Evolutionary conservation across 768 basidiomycete genomes (phyloP).

Genomic region (Amanita molliuscula): DNA sequence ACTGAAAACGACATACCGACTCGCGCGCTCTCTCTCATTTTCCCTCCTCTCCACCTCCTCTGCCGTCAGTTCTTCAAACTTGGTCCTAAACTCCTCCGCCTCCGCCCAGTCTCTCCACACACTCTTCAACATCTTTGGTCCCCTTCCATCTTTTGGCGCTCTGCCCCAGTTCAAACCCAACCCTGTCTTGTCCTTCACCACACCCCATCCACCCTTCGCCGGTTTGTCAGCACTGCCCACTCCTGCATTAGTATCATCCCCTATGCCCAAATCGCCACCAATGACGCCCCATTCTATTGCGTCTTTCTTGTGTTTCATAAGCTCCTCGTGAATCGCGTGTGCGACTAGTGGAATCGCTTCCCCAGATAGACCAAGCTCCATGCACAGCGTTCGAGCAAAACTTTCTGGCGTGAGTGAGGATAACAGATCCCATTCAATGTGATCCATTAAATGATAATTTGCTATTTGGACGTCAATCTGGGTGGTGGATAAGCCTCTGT

Average conservation of each 20-base stretch:
- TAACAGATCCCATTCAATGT: conserved; percentile 98
- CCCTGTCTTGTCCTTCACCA: conserved; percentile 77
- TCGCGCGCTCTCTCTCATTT: conserved; percentile 77
- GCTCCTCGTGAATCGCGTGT: conserved; percentile 91
- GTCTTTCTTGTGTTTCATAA: conserved; percentile 91
- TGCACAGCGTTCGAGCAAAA: conserved; percentile 71
- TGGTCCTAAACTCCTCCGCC: conserved; percentile 81
- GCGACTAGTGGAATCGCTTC: conserved; percentile 85
- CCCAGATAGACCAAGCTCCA: conserved; percentile 80
- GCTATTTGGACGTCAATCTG: conserved; percentile 97
- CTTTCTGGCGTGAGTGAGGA: conserved; percentile 83
- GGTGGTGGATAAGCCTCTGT: neutral
- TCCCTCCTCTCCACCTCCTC: conserved; percentile 93
- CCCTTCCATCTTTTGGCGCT: conserved; percentile 69
- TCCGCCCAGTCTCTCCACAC: conserved; percentile 97
- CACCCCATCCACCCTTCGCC: conserved; percentile 32
- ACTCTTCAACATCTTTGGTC: conserved; percentile 73
- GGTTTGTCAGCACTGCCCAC: conserved; percentile 15
- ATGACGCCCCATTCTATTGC: conserved; percentile 92
- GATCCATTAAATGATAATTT: conserved; percentile 83
- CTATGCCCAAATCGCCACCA: conserved; percentile 31
- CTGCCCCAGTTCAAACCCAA: conserved; percentile 67
- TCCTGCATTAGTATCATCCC: conserved; percentile 15
- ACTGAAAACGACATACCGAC: conserved; percentile 32
- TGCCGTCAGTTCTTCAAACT: conserved; percentile 74